Evolutionary conservation across 2,329 filamentous ascomycete genomes (phyloP).

Genomic region (Didymella arachidicola): DNA sequence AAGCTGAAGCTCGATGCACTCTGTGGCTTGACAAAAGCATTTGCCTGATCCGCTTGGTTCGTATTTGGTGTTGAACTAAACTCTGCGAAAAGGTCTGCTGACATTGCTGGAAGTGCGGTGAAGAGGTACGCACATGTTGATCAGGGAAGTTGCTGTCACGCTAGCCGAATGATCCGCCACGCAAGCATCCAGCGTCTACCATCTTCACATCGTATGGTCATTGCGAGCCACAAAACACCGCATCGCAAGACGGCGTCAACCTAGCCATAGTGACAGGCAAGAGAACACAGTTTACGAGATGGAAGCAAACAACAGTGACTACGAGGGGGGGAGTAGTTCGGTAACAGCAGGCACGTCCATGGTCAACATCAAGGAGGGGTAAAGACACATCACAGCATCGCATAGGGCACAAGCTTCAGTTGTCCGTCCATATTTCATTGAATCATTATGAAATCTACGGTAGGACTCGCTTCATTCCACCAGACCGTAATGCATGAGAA

Average conservation of each 20-base stretch:
- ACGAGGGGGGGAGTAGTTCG: no score
- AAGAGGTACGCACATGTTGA: conserved; percentile 21
- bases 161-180: conserved; percentile 26
- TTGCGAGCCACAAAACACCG: no score
- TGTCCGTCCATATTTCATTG: conserved; percentile 50
- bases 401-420: neutral
- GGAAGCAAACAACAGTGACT: no score
- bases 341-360: neutral
- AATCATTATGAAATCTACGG: conserved; percentile 52
- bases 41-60: conserved; percentile 25
- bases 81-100: conserved; percentile 48
- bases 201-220: neutral
- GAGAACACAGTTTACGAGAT: no score
- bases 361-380: neutral
- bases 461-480: conserved; percentile 47
- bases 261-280: no score
- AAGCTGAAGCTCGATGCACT: conserved; percentile 41
- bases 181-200: neutral
- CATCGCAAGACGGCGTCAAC: neutral
- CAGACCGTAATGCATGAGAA: conserved; percentile 50
- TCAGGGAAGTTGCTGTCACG: conserved; percentile 25
- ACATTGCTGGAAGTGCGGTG: conserved; percentile 35
- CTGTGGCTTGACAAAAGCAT: conserved; percentile 11
- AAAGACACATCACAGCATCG: neutral
- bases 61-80: conserved; percentile 35